Conservation (phyloP, 2,329 filamentous ascomycete genomes). For the Phyllosticta capitalensis region DNA sequence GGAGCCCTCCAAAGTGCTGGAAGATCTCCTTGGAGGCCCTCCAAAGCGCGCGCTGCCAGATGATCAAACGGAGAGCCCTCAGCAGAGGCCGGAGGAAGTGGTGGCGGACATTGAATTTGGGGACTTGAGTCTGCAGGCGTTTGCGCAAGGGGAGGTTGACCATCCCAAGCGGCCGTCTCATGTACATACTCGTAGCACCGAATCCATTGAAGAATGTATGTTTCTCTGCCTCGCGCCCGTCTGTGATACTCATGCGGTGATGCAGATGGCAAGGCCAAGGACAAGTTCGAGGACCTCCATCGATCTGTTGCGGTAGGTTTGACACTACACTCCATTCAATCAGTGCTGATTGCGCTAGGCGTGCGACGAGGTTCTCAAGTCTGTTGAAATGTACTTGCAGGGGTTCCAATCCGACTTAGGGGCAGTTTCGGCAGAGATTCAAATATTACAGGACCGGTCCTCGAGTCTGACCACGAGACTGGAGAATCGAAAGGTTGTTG, state of each 20-base stretch:
- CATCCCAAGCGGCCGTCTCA: conserved; percentile 21
- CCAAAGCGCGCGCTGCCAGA: conserved; percentile 15
- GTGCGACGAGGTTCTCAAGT: conserved; percentile 87
- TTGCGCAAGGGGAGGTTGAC: conserved; percentile 39
- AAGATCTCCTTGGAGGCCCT: conserved; percentile 44
- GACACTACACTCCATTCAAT: not conserved
- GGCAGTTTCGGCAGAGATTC: conserved; percentile 87
- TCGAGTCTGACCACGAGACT: conserved; percentile 72
- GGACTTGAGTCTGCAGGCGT: conserved; percentile 64
- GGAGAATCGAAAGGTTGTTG: conserved; percentile 81
- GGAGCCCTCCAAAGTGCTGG: conserved; percentile 64
- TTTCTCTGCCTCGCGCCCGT: conserved; percentile 22
- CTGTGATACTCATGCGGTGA: conserved; percentile 16
- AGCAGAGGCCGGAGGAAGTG: conserved; percentile 38
- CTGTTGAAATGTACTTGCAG: conserved; percentile 83
- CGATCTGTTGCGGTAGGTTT: conserved; percentile 56
- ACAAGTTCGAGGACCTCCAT: conserved; percentile 84
- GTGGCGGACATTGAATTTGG: conserved; percentile 68
- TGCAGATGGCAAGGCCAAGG: conserved; percentile 65
- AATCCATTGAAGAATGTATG: conserved; percentile 66
- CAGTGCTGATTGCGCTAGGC: conserved; percentile 32
- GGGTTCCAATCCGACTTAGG: conserved; percentile 92
- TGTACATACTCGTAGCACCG: conserved; percentile 44
- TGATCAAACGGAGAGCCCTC: conserved; percentile 19
- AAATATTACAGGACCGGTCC: conserved; percentile 81